Percentiles rank a stretch among this genome's conserved stretches.
Evolutionary conservation across 306 rosid genomes (phyloP).

Genomic region (Herpetospermum pedunculosum): DNA sequence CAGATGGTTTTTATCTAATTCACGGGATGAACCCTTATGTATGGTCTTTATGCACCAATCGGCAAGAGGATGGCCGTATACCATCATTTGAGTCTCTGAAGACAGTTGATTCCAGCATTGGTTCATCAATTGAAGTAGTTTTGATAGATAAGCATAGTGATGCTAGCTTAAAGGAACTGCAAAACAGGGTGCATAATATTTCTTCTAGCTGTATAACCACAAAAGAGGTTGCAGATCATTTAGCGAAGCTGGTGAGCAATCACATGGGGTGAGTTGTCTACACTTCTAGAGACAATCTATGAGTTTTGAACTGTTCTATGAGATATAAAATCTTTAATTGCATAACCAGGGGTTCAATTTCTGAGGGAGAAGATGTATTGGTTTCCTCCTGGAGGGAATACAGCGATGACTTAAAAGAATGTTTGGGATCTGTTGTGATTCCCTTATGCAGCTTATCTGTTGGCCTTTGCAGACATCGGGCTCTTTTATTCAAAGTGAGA

Average conservation of each 20-base stretch:
- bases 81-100: constrained; percentile 71
- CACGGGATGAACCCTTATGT: constrained; percentile 87
- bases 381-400: constrained; percentile 66
- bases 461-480: constrained; percentile 97
- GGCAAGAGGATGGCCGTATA: constrained; percentile 74
- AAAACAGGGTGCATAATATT: constrained; percentile 45
- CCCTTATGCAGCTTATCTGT: constrained; percentile 82
- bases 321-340: constrained; percentile 27
- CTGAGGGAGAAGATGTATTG: constrained; percentile 59
- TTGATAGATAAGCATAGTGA: constrained; percentile 69
- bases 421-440: constrained; percentile 85
- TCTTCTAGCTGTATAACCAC: constrained; percentile 56
- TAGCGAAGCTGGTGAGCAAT: constrained; percentile 82
- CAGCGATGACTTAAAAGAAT: constrained; percentile 67
- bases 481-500: constrained; percentile 88
- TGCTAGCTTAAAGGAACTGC: constrained; percentile 72
- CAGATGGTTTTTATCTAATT: constrained; percentile 85
- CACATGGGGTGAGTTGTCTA: constrained; percentile 80
- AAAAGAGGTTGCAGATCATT: constrained; percentile 77
- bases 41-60: constrained; percentile 86
- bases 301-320: neutral
- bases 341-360: constrained; percentile 75
- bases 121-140: constrained; percentile 68
- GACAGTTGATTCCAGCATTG: constrained; percentile 43
- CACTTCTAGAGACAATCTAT: neutral